Percentiles rank a stretch among this genome's conserved stretches.
phyloP scores from a whole-genome alignment of 345 rosid species.

The Arabis hirsuta region DNA sequence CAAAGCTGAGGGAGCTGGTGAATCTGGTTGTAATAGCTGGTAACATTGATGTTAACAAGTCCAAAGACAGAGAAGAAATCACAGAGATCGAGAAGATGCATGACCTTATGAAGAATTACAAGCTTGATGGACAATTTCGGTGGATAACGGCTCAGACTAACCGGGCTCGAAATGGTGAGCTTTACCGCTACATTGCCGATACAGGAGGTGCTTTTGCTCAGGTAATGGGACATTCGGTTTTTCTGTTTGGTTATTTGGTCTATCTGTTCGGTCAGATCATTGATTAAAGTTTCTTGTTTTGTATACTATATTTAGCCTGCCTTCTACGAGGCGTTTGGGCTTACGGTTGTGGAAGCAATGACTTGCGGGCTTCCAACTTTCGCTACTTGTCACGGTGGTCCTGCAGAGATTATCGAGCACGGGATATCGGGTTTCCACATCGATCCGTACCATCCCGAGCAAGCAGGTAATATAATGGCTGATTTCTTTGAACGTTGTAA shows the following conservation, averaged over 20 bases:
- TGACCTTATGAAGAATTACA: constrained; percentile 61
- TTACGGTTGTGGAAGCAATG: constrained; percentile 98
- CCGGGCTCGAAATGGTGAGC: constrained; percentile 94
- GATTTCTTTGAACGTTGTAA: constrained; percentile 75
- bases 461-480: constrained; percentile 59
- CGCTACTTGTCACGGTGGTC: constrained; percentile 97
- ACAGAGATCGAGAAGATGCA: constrained; percentile 91
- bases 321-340: constrained; percentile 97
- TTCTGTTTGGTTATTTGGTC: background rate
- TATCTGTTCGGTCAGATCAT: background rate
- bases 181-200: constrained; percentile 91
- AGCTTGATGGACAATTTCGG: constrained; percentile 85
- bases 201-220: constrained; percentile 90
- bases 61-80: constrained; percentile 96
- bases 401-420: constrained; percentile 90
- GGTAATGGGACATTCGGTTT: constrained; percentile 44
- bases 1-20: constrained; percentile 76
- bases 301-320: constrained; percentile 70
- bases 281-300: background rate
- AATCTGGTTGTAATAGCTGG: constrained; percentile 95
- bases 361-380: constrained; percentile 96
- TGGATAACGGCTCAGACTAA: constrained; percentile 94
- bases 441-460: constrained; percentile 95
- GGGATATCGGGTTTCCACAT: constrained; percentile 89
- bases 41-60: constrained; percentile 73